These are phyloP conservation scores for Clohesyomyces aquaticus DNA, from an alignment of 495 filamentous ascomycete genomes.

Conservation along the genomic window DNA sequence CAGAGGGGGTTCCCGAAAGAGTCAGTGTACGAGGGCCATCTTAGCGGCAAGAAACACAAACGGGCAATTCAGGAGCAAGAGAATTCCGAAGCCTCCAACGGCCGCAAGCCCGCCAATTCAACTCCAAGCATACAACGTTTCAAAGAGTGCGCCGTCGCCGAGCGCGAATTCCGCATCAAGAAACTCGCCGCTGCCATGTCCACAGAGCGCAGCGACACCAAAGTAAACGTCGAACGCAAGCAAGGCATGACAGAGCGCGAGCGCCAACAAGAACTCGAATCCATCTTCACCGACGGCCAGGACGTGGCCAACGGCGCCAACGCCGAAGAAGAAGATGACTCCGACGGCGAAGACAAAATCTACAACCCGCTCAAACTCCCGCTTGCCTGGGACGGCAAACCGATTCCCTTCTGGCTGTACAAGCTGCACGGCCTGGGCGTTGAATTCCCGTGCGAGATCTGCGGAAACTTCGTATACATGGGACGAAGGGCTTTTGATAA, in stretches of 20 bases:
- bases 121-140: constrained; percentile 55
- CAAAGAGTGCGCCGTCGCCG: constrained; percentile 89
- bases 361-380: constrained; percentile 97
- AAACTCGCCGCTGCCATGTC: constrained; percentile 76
- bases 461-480: constrained; percentile 97
- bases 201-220: constrained; percentile 78
- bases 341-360: constrained; percentile 74
- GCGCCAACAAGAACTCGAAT: constrained; percentile 85
- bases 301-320: constrained; percentile 48
- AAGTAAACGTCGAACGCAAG: constrained; percentile 89
- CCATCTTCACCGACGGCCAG: constrained; percentile 68
- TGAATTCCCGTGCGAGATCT: constrained; percentile 94
- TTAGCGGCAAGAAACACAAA: constrained; percentile 89
- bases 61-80: constrained; percentile 65
- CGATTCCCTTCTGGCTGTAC: constrained; percentile 98
- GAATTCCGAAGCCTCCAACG: constrained; percentile 39
- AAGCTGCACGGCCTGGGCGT: constrained; percentile 94
- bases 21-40: constrained; percentile 88
- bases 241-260: constrained; percentile 97
- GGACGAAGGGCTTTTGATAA: constrained; percentile 95
- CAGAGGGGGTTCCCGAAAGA: constrained; percentile 94
- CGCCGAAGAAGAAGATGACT: constrained; percentile 60
- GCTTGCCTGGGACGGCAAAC: constrained; percentile 96
- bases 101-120: constrained; percentile 39
- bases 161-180: constrained; percentile 81